phyloP scores from a whole-genome alignment of 495 filamentous ascomycete genomes.

The Trichoderma virens region DNA sequence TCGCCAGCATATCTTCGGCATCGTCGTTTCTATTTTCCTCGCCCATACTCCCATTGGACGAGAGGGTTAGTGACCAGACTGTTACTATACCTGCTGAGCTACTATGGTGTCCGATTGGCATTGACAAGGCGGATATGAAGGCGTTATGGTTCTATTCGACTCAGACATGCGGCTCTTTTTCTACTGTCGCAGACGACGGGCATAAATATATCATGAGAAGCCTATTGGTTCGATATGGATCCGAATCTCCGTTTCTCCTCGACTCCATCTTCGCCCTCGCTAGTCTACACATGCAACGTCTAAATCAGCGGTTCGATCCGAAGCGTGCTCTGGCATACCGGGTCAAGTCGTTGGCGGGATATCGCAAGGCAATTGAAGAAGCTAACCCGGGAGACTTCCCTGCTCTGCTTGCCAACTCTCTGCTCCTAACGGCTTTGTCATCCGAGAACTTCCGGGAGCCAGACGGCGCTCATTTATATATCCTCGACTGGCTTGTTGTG shows the following conservation, averaged over 20 bases:
- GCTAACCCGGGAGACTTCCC: slow-evolving; percentile 30
- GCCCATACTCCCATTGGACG: not conserved
- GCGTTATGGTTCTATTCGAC: slow-evolving; percentile 37
- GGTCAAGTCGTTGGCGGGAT: slow-evolving; percentile 32
- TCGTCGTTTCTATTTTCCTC: not conserved
- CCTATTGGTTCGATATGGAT: slow-evolving; percentile 39
- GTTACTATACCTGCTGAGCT: slow-evolving; percentile 13
- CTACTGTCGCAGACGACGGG: slow-evolving; percentile 23
- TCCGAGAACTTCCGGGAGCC: slow-evolving; percentile 35
- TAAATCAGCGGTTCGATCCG: slow-evolving; percentile 19
- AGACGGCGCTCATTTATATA: slow-evolving; percentile 26
- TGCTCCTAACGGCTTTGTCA: slow-evolving; percentile 33
- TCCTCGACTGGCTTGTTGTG: slow-evolving; percentile 40
- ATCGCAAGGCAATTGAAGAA: slow-evolving; percentile 34
- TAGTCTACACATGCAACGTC: slow-evolving; percentile 32
- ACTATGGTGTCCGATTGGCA: not conserved
- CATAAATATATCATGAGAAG: slow-evolving; percentile 31
- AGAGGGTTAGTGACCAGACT: not conserved
- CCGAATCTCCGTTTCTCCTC: slow-evolving; percentile 42
- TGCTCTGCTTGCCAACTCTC: slow-evolving; percentile 33
- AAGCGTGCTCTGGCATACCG: slow-evolving; percentile 28
- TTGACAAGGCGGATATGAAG: slow-evolving; percentile 19
- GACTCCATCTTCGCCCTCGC: slow-evolving; percentile 40
- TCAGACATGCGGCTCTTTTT: slow-evolving; percentile 30
- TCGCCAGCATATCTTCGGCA: slow-evolving; percentile 14